A percentile compares a stretch with the other conserved stretches of the same genome.
Evolutionary conservation across 352 stramenopile species (phyloP).

Genomic region (Phytophthora rubi): DNA sequence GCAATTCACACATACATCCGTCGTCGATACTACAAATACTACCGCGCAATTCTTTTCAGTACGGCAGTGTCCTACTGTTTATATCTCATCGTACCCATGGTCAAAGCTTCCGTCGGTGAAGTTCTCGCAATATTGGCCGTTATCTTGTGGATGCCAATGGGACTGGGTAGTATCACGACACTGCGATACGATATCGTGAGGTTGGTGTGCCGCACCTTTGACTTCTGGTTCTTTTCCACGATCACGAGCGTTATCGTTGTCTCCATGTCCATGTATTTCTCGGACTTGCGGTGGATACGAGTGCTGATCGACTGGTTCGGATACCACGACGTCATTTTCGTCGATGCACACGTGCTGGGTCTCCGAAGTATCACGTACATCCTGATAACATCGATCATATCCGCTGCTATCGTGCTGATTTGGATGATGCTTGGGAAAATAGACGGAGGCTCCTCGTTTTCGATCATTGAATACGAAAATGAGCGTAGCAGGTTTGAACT

Average conservation of each 20-base stretch:
- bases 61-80: conserved; percentile 28
- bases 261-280: conserved; percentile 34
- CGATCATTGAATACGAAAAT: conserved; percentile 30
- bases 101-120: conserved; percentile 18
- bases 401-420: conserved; percentile 2
- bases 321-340: conserved; percentile 41
- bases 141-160: conserved; percentile 34
- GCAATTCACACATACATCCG: conserved; percentile 25
- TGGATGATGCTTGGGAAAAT: conserved; percentile 31
- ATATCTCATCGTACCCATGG: conserved; percentile 29
- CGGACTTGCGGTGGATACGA: conserved; percentile 33
- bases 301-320: conserved; percentile 38
- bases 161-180: conserved; percentile 34
- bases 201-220: conserved; percentile 40
- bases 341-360: conserved; percentile 41
- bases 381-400: conserved; percentile 18
- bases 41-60: conserved; percentile 24
- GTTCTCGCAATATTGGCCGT: conserved; percentile 24
- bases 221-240: conserved; percentile 52
- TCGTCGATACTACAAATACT: conserved; percentile 31
- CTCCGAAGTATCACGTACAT: conserved; percentile 23
- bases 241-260: conserved; percentile 34
- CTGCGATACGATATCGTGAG: conserved; percentile 48
- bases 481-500: conserved; percentile 20
- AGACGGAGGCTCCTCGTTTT: conserved; percentile 21